Percentiles rank a stretch among this genome's conserved stretches.
Conservation (phyloP, 2,329 filamentous ascomycete genomes). For the Trichoderma sp. region DNA sequence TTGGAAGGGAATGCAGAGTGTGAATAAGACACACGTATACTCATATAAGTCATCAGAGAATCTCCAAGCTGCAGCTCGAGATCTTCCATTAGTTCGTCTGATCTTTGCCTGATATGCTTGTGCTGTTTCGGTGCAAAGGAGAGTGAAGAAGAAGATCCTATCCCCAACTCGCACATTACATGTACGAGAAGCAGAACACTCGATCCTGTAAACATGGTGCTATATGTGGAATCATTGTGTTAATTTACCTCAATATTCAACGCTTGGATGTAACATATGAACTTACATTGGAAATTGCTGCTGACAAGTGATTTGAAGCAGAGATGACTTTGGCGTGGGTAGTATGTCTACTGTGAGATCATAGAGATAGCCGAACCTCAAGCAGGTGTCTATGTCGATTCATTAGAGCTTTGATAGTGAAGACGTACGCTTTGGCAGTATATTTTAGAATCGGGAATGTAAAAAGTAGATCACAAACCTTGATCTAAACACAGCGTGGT, state of each 20-base stretch:
- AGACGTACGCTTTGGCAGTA: no score
- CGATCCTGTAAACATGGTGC: constrained; percentile 43
- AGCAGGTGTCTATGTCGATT: constrained; percentile 29
- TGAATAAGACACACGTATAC: constrained; percentile 51
- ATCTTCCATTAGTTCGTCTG: constrained; percentile 57
- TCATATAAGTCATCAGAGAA: constrained; percentile 47
- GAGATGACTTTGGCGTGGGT: constrained; percentile 38
- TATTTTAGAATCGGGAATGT: neutral
- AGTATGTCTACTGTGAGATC: constrained; percentile 47
- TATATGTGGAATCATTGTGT: constrained; percentile 24
- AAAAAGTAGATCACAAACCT: neutral
- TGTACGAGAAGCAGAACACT: constrained; percentile 50
- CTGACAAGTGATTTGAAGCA: constrained; percentile 48
- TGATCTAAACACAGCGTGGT: neutral
- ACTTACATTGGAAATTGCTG: constrained; percentile 42
- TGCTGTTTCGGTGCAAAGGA: constrained; percentile 10
- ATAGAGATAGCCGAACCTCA: constrained; percentile 48
- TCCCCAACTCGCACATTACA: constrained; percentile 34
- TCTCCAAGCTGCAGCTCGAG: constrained; percentile 56
- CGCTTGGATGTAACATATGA: neutral
- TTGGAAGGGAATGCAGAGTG: constrained; percentile 53
- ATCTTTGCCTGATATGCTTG: constrained; percentile 38
- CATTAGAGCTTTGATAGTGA: neutral
- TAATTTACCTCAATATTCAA: neutral
- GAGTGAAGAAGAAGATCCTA: constrained; percentile 9